A percentile compares a stretch with the other conserved stretches of the same genome.
These are phyloP conservation scores for Phytophthora quininea DNA, from an alignment of 352 stramenopile species.

Conservation along the genomic window DNA sequence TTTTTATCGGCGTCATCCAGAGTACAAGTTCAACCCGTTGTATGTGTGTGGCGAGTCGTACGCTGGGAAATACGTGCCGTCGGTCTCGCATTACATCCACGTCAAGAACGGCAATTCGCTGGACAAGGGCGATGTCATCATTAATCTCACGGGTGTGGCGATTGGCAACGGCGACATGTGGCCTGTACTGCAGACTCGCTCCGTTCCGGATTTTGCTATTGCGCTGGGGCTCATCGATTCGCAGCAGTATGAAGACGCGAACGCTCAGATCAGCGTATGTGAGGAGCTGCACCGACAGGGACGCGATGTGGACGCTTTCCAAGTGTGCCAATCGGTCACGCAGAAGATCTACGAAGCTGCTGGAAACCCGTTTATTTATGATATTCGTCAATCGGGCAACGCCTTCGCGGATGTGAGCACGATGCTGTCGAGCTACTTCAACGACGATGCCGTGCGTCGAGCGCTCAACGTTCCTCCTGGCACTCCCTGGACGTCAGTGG, in stretches of 20 bases:
- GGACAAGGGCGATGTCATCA: conserved; percentile 38
- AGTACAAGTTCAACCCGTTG: conserved; percentile 70
- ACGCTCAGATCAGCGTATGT: conserved; percentile 75
- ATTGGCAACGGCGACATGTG: conserved; percentile 92
- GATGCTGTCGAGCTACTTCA: conserved; percentile 81
- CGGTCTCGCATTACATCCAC: conserved; percentile 94
- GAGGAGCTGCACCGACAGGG: conserved; percentile 79
- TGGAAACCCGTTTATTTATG: conserved; percentile 87
- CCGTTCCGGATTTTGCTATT: conserved; percentile 81
- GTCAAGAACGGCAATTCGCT: conserved; percentile 67
- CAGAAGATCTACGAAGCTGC: conserved; percentile 79
- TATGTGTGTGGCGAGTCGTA: conserved; percentile 93
- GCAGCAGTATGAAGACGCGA: conserved; percentile 80
- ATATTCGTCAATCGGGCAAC: conserved; percentile 72
- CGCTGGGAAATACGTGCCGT: conserved; percentile 97
- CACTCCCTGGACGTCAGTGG: conserved; percentile 70
- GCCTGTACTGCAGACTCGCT: conserved; percentile 82
- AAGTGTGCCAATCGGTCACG: conserved; percentile 69
- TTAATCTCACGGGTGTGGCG: conserved; percentile 89
- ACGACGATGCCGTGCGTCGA: conserved; percentile 74
- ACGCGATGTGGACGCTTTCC: conserved; percentile 74
- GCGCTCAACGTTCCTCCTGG: conserved; percentile 85
- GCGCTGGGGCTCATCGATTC: conserved; percentile 83
- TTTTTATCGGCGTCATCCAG: conserved; percentile 90
- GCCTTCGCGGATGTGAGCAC: conserved; percentile 59